Evolutionary conservation across 192 early-diverging fungal species (phyloP).

Genomic region (Radiomyces spectabilis): DNA sequence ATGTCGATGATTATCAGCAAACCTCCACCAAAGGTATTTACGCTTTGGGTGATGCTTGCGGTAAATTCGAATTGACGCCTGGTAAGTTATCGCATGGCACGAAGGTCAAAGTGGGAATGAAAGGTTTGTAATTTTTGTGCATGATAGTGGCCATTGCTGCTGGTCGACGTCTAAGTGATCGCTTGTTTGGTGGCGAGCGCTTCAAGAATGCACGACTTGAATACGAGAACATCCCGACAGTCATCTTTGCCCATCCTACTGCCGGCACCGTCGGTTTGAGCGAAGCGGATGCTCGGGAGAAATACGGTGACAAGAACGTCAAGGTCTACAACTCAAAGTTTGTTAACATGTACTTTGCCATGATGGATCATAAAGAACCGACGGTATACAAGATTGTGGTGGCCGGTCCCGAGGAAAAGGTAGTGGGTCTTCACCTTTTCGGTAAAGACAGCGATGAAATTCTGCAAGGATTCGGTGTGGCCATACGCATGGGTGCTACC

Average conservation of each 20-base stretch:
- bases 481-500: conserved; percentile 96
- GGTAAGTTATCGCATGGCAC: conserved; percentile 27
- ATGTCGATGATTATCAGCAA: conserved; percentile 83
- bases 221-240: conserved; percentile 91
- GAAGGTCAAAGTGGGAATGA: neutral
- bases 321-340: conserved; percentile 85
- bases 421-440: conserved; percentile 91
- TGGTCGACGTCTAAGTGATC: conserved; percentile 80
- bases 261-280: conserved; percentile 81
- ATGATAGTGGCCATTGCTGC: conserved; percentile 86
- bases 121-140: neutral
- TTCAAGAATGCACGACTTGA: conserved; percentile 76
- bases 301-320: conserved; percentile 70
- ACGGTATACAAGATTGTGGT: conserved; percentile 91
- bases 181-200: conserved; percentile 77
- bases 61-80: conserved; percentile 85
- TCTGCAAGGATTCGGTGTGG: conserved; percentile 94
- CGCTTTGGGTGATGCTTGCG: conserved; percentile 92
- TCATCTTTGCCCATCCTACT: conserved; percentile 91
- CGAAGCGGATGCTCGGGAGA: conserved; percentile 67
- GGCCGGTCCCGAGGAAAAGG: conserved; percentile 80
- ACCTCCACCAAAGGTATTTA: conserved; percentile 63
- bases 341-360: conserved; percentile 82
- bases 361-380: conserved; percentile 79
- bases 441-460: conserved; percentile 85